Conservation (phyloP, 177 flowering plant species). For the Vitis hybrid region DNA sequence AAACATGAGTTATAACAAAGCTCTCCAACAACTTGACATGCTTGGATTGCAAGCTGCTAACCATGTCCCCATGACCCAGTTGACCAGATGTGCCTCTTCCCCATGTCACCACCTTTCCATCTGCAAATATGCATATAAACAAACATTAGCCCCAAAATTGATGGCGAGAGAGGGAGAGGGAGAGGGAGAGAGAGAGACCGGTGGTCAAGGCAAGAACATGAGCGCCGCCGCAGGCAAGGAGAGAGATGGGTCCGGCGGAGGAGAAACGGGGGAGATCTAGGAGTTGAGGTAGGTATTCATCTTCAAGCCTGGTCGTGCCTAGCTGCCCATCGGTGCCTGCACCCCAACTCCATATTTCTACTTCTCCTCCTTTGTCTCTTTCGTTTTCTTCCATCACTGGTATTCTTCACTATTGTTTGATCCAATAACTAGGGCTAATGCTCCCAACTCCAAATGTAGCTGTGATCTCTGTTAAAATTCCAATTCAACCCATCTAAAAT, state of each 20-base stretch:
- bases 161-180: neutral
- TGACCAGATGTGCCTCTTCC: slow-evolving; percentile 92
- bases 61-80: slow-evolving; percentile 74
- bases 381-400: slow-evolving; percentile 10
- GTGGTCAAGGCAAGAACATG: slow-evolving; percentile 71
- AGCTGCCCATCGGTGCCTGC: slow-evolving; percentile 96
- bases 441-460: too few relatives aligned
- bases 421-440: too few relatives aligned
- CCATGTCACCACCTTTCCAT: slow-evolving; percentile 75
- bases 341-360: slow-evolving; percentile 84
- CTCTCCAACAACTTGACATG: slow-evolving; percentile 35
- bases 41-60: slow-evolving; percentile 50
- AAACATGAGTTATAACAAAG: slow-evolving; percentile 40
- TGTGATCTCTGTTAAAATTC: too few relatives aligned
- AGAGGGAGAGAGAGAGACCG: slow-evolving; percentile 23
- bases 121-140: slow-evolving; percentile 28
- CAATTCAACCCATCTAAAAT: too few relatives aligned
- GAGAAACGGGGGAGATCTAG: slow-evolving; percentile 31
- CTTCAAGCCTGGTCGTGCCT: slow-evolving; percentile 56
- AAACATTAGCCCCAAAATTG: neutral
- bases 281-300: slow-evolving; percentile 58
- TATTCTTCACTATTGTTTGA: too few relatives aligned
- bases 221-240: slow-evolving; percentile 88
- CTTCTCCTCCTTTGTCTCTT: slow-evolving; percentile 10
- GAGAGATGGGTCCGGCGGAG: slow-evolving; percentile 43